Percentiles rank a stretch among this genome's conserved stretches.
Conservation (phyloP, 2,329 filamentous ascomycete genomes). For the Pezicula neosporulosa region DNA sequence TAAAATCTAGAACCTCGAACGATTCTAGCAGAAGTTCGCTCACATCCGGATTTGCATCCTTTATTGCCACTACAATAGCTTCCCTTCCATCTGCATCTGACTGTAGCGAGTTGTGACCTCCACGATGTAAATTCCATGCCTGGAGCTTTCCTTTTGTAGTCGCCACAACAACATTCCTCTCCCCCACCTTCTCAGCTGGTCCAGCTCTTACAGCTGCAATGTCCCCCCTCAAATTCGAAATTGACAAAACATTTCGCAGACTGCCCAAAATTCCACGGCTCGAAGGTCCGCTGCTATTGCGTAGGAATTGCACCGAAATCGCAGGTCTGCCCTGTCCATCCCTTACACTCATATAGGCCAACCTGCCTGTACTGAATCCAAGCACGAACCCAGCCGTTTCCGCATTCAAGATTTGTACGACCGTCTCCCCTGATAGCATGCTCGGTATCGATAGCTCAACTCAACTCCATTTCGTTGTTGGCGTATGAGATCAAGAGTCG, state of each 20-base stretch:
- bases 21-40: constrained; percentile 50
- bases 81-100: constrained; percentile 69
- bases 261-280: constrained; percentile 73
- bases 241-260: constrained; percentile 71
- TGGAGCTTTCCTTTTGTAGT: constrained; percentile 77
- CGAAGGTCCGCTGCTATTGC: constrained; percentile 51
- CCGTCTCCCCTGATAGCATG: constrained; percentile 74
- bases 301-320: constrained; percentile 75
- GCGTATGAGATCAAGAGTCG: constrained; percentile 77
- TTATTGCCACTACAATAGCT: constrained; percentile 59
- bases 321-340: constrained; percentile 83
- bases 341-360: constrained; percentile 82
- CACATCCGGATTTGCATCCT: constrained; percentile 46
- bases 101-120: constrained; percentile 74
- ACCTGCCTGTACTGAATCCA: constrained; percentile 77
- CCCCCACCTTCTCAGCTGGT: constrained; percentile 68
- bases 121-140: constrained; percentile 85
- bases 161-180: constrained; percentile 78
- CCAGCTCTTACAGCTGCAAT: constrained; percentile 78
- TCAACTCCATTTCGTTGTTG: constrained; percentile 80
- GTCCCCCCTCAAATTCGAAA: constrained; percentile 68
- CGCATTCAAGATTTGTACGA: constrained; percentile 74
- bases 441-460: constrained; percentile 71
- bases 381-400: constrained; percentile 84
- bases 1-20: constrained; percentile 77